These are phyloP conservation scores for Termitomyces sp. DNA, from an alignment of 768 basidiomycete genomes.

Conservation along the genomic window DNA sequence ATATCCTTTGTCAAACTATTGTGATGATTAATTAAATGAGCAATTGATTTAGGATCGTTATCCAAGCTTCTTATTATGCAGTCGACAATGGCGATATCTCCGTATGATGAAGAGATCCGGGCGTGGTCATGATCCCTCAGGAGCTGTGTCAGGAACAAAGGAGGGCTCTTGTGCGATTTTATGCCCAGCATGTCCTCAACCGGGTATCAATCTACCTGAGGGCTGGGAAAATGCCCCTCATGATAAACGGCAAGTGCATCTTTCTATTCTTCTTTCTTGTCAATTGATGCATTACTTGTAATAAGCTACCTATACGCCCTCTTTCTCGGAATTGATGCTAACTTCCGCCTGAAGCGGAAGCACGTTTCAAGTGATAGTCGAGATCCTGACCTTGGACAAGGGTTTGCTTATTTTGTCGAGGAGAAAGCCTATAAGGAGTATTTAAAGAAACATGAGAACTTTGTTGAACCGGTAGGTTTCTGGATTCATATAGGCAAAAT, in stretches of 20 bases:
- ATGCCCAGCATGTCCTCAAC: slow-evolving; percentile 26
- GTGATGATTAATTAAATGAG: no score
- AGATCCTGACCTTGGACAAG: slow-evolving; percentile 22
- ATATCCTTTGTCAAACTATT: no score
- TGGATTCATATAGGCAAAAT: neutral
- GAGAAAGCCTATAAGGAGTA: slow-evolving; percentile 18
- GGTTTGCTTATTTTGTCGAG: slow-evolving; percentile 24
- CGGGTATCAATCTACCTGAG: slow-evolving; percentile 18
- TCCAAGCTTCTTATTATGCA: neutral
- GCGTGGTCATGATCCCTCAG: slow-evolving; percentile 10
- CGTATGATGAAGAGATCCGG: slow-evolving; percentile 12
- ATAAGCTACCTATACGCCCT: slow-evolving; percentile 20
- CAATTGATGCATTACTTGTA: neutral
- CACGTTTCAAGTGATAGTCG: slow-evolving; percentile 17
- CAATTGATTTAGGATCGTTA: slow-evolving; percentile 10
- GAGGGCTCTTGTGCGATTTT: slow-evolving; percentile 17
- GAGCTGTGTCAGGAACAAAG: slow-evolving; percentile 5
- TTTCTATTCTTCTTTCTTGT: neutral
- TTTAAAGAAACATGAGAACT: slow-evolving; percentile 11
- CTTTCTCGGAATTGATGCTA: neutral
- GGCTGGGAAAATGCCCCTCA: slow-evolving; percentile 14
- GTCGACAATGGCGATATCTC: slow-evolving; percentile 13
- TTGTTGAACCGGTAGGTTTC: neutral
- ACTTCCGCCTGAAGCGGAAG: slow-evolving; percentile 26
- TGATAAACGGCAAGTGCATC: slow-evolving; percentile 8